Base-by-base conservation (phyloP, 768 basidiomycete species). In the Suillus weaverae region DNA sequence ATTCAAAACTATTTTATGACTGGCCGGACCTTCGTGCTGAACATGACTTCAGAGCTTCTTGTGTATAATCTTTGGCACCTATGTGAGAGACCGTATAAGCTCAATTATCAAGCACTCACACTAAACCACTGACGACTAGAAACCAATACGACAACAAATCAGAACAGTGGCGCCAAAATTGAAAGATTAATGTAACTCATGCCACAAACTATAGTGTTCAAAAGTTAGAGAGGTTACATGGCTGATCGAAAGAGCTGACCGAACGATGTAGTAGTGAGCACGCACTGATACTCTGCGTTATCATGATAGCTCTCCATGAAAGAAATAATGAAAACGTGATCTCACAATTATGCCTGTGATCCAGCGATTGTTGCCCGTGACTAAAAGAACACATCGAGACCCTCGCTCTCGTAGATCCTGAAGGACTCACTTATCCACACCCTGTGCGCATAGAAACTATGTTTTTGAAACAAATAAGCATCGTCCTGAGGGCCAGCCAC, bases 361-460 rank as follows among this genome's bases (percentile, higher is more conserved):
- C 22, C 56, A 7, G n/a, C 60, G 64, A 46, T 72, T 73, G 22
- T 11, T 44, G 36, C 55, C 67, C 6, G 70, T 72, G 32, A 73
- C 72, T 73, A 26, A 41, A 54, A 32, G 4, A 20, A 26, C 18
- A 30, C 33, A 10, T 66, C 46, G 39, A 48, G 2, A 41, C 3
- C 2, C 9, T 13, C n/a, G 46, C 32, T 22, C 3, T 14, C 26
- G 32, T n/a, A 26, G 4, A 2, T 30, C 43, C 30, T 30, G 4
- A 48, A 11, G 6, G n/a, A 55, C 71, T 44, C 46, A 73, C 71
- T 73, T 65, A 71, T 72, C 70, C 70, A 74, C 22, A 73, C 69
- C 41, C 70, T 73, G 32, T 73, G 67, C 22, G 63, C 61, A n/a
- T 73, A 74, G 35, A 73, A 73, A 60, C 72, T 74, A 41, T 43